Percentiles rank a stretch among this genome's conserved stretches.
These are phyloP conservation scores for Blepharisma japonicum DNA, from an alignment of 73 alveolate genomes.

Conservation along the genomic window DNA sequence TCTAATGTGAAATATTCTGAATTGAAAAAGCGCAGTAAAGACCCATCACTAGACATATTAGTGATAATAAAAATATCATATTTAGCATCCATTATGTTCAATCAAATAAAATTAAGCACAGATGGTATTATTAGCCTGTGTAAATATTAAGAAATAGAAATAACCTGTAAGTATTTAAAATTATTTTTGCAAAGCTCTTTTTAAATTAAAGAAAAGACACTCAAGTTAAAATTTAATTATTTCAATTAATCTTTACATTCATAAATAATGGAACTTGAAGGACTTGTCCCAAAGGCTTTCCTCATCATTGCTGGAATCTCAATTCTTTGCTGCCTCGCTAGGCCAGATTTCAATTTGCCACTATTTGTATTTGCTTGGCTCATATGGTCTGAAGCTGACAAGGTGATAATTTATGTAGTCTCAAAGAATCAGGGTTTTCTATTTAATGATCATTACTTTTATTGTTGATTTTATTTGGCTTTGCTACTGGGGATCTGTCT, in stretches of 20 bases:
- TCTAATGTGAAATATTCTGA: constrained; percentile 30
- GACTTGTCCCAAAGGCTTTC: constrained; percentile 22
- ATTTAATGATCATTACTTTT: constrained; percentile 30
- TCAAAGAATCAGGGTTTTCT: constrained; percentile 3
- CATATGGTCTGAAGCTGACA: constrained; percentile 27
- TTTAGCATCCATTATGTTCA: too few species aligned
- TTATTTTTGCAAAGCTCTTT: too few species aligned
- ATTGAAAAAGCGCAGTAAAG: constrained; percentile 20
- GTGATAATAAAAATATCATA: background rate
- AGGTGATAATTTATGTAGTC: too few species aligned
- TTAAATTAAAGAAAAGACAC: too few species aligned
- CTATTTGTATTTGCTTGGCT: constrained; percentile 34
- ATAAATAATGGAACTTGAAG: constrained; percentile 11
- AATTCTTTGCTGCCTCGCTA: constrained; percentile 21
- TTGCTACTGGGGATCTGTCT: constrained; percentile 31
- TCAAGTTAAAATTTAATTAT: too few species aligned
- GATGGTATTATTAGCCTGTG: too few species aligned
- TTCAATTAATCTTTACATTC: too few species aligned
- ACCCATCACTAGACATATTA: constrained; percentile 25
- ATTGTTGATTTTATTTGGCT: constrained; percentile 34
- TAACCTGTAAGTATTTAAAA: too few species aligned
- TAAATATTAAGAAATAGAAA: too few species aligned
- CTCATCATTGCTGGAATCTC: constrained; percentile 27
- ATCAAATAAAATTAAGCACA: too few species aligned
- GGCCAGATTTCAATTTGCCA: constrained; percentile 35